Conservation (phyloP, 2,329 filamentous ascomycete species). For the Trichoderma oligosporum region DNA sequence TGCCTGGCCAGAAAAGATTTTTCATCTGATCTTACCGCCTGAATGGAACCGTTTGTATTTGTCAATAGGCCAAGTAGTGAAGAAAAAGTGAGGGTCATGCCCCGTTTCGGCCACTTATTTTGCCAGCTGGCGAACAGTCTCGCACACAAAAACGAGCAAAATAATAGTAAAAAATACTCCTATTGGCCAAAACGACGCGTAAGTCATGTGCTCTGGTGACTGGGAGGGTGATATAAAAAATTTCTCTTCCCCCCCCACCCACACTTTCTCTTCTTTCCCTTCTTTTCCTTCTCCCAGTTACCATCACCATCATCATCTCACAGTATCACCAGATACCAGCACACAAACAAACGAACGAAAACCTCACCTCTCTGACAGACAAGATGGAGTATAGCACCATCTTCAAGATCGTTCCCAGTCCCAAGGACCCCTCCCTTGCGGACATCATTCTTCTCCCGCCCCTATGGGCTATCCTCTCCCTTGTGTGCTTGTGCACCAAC, state of each 20-base stretch:
- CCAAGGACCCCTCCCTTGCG: neutral
- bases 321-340: neutral
- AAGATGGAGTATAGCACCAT: constrained; percentile 16
- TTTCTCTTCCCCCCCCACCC: neutral
- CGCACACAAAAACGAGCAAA: neutral
- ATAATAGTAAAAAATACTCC: neutral
- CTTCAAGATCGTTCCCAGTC: constrained; percentile 11
- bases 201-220: neutral
- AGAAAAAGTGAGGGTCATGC: neutral
- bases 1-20: neutral
- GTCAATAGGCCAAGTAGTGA: neutral
- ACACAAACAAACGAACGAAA: neutral
- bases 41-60: neutral
- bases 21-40: neutral
- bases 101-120: neutral
- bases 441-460: constrained; percentile 1
- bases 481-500: constrained; percentile 10
- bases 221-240: neutral
- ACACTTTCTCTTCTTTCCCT: neutral
- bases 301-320: constrained; percentile 13
- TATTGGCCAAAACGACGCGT: neutral
- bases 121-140: constrained; percentile 15
- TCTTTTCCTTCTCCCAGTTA: neutral
- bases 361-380: constrained; percentile 7
- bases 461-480: constrained; percentile 1